These are phyloP conservation scores for Kodamaea alishanica DNA, from an alignment of 1,139 yeast species.

Conservation along the genomic window DNA sequence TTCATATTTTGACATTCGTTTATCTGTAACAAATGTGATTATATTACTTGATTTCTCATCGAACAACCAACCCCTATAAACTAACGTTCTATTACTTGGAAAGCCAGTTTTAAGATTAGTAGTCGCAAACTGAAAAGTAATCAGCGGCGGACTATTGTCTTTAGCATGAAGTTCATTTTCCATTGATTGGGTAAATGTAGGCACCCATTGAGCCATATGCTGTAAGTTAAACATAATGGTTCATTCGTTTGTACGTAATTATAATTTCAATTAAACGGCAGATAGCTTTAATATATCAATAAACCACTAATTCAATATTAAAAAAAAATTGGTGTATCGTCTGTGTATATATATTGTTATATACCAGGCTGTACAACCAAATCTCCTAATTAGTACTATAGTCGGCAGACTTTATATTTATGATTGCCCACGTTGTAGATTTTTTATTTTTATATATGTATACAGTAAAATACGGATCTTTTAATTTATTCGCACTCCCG, in stretches of 20 bases:
- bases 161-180: slow-evolving; percentile 37
- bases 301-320: no score
- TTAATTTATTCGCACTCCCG: no score
- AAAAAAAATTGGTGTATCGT: no score
- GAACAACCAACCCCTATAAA: slow-evolving; percentile 72
- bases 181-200: slow-evolving; percentile 50
- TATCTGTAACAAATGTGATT: slow-evolving; percentile 68
- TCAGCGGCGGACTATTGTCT: slow-evolving; percentile 40
- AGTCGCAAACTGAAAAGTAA: slow-evolving; percentile 67
- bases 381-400: slow-evolving; percentile 5
- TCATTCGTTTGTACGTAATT: neutral
- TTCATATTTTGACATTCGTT: slow-evolving; percentile 58
- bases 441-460: neutral
- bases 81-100: slow-evolving; percentile 68
- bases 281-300: no score
- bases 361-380: neutral
- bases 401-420: slow-evolving; percentile 7
- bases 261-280: neutral
- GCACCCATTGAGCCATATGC: slow-evolving; percentile 73
- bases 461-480: no score
- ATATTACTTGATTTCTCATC: slow-evolving; percentile 66
- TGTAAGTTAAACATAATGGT: slow-evolving; percentile 28
- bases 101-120: slow-evolving; percentile 48
- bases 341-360: no score
- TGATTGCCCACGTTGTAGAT: slow-evolving; percentile 4